These are phyloP conservation scores for Ustilago tritici DNA, from an alignment of 1,284 basidiomycete species.

Conservation along the genomic window DNA sequence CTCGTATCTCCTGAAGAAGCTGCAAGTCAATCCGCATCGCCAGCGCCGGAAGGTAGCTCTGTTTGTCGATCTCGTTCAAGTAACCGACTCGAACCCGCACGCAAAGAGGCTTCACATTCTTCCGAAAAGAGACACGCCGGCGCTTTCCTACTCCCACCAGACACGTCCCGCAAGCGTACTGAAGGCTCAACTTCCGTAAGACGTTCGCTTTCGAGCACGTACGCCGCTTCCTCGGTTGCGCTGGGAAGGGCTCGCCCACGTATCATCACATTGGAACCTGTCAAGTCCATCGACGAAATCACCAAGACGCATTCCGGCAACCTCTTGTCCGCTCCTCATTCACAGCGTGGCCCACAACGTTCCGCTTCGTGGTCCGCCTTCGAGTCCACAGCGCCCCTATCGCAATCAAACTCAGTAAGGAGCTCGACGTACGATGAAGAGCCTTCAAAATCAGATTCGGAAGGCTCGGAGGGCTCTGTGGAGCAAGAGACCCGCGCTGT, in stretches of 20 bases:
- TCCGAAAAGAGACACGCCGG: not conserved
- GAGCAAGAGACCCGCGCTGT: slow-evolving; percentile 27
- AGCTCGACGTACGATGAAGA: not conserved
- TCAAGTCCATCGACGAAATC: slow-evolving; percentile 70
- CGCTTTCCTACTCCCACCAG: not conserved
- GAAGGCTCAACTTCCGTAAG: not conserved
- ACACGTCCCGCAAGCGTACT: not conserved
- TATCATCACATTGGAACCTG: slow-evolving; percentile 8
- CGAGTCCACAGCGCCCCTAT: slow-evolving; percentile 22
- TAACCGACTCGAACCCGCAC: slow-evolving; percentile 4
- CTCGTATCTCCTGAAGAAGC: slow-evolving; percentile 14
- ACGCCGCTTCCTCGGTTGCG: slow-evolving; percentile 38
- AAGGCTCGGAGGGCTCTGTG: slow-evolving; percentile 23
- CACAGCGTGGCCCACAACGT: slow-evolving; percentile 54
- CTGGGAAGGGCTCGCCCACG: slow-evolving; percentile 19
- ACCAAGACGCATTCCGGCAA: slow-evolving; percentile 69
- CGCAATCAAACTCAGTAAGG: not conserved
- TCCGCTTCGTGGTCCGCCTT: slow-evolving; percentile 43
- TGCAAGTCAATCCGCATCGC: not conserved
- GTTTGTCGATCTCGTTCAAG: slow-evolving; percentile 19
- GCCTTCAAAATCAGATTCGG: slow-evolving; percentile 14
- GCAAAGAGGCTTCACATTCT: not conserved
- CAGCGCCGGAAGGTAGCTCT: not conserved
- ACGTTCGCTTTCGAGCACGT: slow-evolving; percentile 19
- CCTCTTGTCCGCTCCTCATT: slow-evolving; percentile 51